phyloP scores from a whole-genome alignment of 139 green algal genomes.

The Picochlorum sp. region DNA sequence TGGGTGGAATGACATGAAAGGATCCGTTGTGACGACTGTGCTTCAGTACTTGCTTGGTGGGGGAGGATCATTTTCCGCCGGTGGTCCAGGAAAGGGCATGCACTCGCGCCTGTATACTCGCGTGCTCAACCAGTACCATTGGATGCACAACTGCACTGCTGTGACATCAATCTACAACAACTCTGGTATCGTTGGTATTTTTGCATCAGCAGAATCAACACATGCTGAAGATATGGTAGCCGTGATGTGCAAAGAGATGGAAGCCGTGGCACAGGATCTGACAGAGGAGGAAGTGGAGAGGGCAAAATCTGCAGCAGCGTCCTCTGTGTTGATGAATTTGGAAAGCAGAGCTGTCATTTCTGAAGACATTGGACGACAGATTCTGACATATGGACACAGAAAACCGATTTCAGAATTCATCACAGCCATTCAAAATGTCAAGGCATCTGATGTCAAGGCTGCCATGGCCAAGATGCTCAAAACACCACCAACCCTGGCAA shows the following conservation, averaged over 20 bases:
- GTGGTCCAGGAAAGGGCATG: slow-evolving; percentile 94
- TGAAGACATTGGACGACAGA: slow-evolving; percentile 95
- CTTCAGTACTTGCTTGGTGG: slow-evolving; percentile 87
- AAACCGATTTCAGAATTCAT: slow-evolving; percentile 41
- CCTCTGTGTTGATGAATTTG: slow-evolving; percentile 84
- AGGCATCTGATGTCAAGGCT: slow-evolving; percentile 28
- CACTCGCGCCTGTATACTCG: slow-evolving; percentile 90
- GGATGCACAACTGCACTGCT: slow-evolving; percentile 78
- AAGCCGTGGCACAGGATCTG: slow-evolving; percentile 50
- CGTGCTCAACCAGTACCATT: slow-evolving; percentile 76
- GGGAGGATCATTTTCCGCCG: slow-evolving; percentile 82
- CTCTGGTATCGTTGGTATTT: slow-evolving; percentile 80
- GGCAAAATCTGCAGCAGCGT: slow-evolving; percentile 73
- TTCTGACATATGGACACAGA: slow-evolving; percentile 82
- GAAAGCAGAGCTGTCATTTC: slow-evolving; percentile 78
- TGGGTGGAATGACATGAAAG: slow-evolving; percentile 86
- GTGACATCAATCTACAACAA: slow-evolving; percentile 86
- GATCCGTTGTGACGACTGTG: slow-evolving; percentile 67
- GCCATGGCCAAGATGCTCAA: slow-evolving; percentile 38
- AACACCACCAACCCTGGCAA: slow-evolving; percentile 33
- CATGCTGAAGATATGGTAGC: slow-evolving; percentile 37
- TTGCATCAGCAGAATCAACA: slow-evolving; percentile 36
- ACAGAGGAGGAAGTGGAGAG: slow-evolving; percentile 70
- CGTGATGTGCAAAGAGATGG: slow-evolving; percentile 40
- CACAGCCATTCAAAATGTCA: slow-evolving; percentile 27